A percentile compares a stretch with the other conserved stretches of the same genome.
These are phyloP conservation scores for Penicillium tannophilum DNA, from an alignment of 495 filamentous ascomycete species.

Conservation along the genomic window DNA sequence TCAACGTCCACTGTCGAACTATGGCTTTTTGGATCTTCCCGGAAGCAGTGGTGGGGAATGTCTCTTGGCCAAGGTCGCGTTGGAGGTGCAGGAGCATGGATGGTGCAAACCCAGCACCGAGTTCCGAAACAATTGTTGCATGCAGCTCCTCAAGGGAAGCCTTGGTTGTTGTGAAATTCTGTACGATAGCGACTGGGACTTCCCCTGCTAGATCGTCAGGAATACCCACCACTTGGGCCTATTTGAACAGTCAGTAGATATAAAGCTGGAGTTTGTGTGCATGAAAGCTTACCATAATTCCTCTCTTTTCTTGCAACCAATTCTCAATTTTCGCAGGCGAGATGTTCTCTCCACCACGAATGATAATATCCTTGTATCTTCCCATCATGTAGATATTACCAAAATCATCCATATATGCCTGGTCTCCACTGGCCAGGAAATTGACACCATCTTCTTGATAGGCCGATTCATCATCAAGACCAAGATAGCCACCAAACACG, in stretches of 20 bases:
- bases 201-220: not conserved
- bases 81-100: conserved; percentile 30
- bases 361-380: conserved; percentile 77
- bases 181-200: conserved; percentile 18
- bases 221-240: not conserved
- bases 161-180: not conserved
- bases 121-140: conserved; percentile 20
- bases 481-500: conserved; percentile 35
- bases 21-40: conserved; percentile 42
- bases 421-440: conserved; percentile 24
- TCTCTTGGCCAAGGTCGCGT: conserved; percentile 28
- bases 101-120: conserved; percentile 34
- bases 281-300: conserved; percentile 5
- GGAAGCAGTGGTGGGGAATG: conserved; percentile 37
- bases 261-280: not conserved
- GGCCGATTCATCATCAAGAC: conserved; percentile 21
- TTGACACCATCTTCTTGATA: conserved; percentile 36
- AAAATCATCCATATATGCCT: conserved; percentile 20
- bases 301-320: conserved; percentile 8
- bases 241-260: not conserved
- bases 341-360: conserved; percentile 47
- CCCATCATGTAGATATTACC: conserved; percentile 56
- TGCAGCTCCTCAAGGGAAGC: conserved; percentile 22
- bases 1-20: conserved; percentile 19
- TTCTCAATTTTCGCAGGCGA: conserved; percentile 23